Evolutionary conservation across 1,139 yeast species (phyloP), one percentile per base, ranked within the genome.

Genomic region (Suhomyces guaymorum): DNA sequence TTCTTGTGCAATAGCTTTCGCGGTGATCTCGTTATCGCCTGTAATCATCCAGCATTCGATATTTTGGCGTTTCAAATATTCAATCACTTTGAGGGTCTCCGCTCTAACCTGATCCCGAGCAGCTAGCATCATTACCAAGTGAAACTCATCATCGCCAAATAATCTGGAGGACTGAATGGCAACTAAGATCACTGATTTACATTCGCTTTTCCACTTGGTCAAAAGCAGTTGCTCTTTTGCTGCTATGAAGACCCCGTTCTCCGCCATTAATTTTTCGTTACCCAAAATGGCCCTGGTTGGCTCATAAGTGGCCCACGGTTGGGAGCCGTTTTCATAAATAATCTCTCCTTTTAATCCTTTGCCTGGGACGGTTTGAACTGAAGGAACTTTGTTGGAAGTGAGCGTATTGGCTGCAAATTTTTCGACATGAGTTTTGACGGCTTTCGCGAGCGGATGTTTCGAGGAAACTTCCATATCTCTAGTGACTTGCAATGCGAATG

Each of bases 1-100:
- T 47, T 80, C 83, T 6, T 54, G 49, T 0, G 85, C 94, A 20
- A 85, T 80, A 0, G 87, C 80, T 26, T 66, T 64, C 1, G 94
- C 94, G 0, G 94, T 83, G 11, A 69, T 52, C 29, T 55, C 65
- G 49, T 83, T 82, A 51, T 85, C 95, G 13, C 94, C 94, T 3
- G 77, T 72, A 19, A 73, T 75, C 83, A 82, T 82, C 82, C 86
- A 85, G 35, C 85, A 75, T 15, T 75, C 73, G 21, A 83, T 74
- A 4, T 46, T 35, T 10, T 58, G 60, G 0, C 51, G 35, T 26
- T 72, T 66, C 7, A 85, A 61, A 16, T 57, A 61, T 11, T 59
- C 49, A 13, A 85, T 65, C 0, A 83, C 84, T 22, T 53, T 49
- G 26, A 63, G 65, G 2, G 90, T 70, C 51, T 84, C 94, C 1